phyloP scores from a whole-genome alignment of 768 basidiomycete species.

The Amanita jacksonii region DNA sequence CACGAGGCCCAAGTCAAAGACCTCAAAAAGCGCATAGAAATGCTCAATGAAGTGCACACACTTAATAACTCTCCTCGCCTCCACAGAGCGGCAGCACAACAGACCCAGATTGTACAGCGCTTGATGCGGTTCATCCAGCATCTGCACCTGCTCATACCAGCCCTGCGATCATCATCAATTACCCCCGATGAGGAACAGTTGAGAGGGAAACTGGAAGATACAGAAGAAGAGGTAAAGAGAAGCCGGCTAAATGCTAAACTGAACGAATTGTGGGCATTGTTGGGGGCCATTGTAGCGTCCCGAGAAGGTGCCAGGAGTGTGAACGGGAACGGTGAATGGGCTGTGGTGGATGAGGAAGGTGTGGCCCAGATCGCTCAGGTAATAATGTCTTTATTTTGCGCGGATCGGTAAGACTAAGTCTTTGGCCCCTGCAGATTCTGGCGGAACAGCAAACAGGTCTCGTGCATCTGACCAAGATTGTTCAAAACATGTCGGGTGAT shows the following conservation, averaged over 20 bases:
- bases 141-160: constrained; percentile 69
- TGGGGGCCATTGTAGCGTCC: constrained; percentile 62
- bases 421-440: constrained; percentile 57
- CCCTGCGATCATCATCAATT: constrained; percentile 64
- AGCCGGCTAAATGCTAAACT: constrained; percentile 62
- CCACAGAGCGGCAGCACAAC: constrained; percentile 48
- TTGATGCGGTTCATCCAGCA: constrained; percentile 65
- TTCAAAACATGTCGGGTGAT: constrained; percentile 57
- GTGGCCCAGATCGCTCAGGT: constrained; percentile 70
- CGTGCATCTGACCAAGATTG: constrained; percentile 67
- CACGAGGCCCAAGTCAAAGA: constrained; percentile 69
- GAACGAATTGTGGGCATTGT: constrained; percentile 79
- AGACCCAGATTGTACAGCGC: constrained; percentile 64
- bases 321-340: constrained; percentile 49
- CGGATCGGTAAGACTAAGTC: too few species aligned
- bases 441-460: constrained; percentile 73
- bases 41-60: constrained; percentile 52
- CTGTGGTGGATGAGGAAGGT: constrained; percentile 83
- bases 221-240: constrained; percentile 60
- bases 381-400: too few species aligned
- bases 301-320: constrained; percentile 37
- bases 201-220: constrained; percentile 58
- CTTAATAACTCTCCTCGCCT: constrained; percentile 62
- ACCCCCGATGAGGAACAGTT: constrained; percentile 75
- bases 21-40: constrained; percentile 51